Percentiles rank a stretch among this genome's conserved stretches.
Conservation (phyloP, 495 filamentous ascomycete species). For the Hyphodiscus hymeniophilus region DNA sequence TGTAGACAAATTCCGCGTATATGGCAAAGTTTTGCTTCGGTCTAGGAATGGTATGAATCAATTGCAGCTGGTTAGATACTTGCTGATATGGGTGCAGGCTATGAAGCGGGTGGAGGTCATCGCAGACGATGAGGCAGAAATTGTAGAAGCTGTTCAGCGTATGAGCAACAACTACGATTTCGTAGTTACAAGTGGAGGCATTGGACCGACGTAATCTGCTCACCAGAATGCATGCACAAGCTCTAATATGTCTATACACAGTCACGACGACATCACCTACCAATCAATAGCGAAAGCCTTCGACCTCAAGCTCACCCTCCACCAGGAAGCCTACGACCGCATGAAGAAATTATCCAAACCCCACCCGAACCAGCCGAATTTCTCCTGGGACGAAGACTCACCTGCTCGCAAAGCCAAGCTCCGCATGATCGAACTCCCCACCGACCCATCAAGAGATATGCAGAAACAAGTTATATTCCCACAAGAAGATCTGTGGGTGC, state of each 20-base stretch:
- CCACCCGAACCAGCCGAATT: slow-evolving; percentile 62
- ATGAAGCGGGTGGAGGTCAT: slow-evolving; percentile 89
- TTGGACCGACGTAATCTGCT: slow-evolving; percentile 70
- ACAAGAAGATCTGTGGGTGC: slow-evolving; percentile 81
- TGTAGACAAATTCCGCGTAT: slow-evolving; percentile 81
- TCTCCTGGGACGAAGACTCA: slow-evolving; percentile 79
- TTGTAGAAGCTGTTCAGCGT: slow-evolving; percentile 74
- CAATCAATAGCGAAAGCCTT: slow-evolving; percentile 88
- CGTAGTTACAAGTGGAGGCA: slow-evolving; percentile 89
- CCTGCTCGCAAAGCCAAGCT: slow-evolving; percentile 70
- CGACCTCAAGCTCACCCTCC: slow-evolving; percentile 61
- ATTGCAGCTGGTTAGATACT: neutral
- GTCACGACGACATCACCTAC: slow-evolving; percentile 97
- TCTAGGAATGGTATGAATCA: slow-evolving; percentile 58
- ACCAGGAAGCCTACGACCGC: slow-evolving; percentile 62
- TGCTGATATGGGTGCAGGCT: slow-evolving; percentile 31
- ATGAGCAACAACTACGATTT: slow-evolving; percentile 90
- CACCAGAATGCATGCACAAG: slow-evolving; percentile 9
- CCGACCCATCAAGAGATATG: slow-evolving; percentile 51
- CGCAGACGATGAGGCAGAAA: slow-evolving; percentile 81
- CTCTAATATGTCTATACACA: slow-evolving; percentile 25
- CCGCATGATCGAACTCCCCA: slow-evolving; percentile 83
- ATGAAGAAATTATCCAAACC: slow-evolving; percentile 77
- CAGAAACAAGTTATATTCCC: slow-evolving; percentile 68
- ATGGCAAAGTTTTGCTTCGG: slow-evolving; percentile 91